Conservation (phyloP, 257 asterid species). For the Ophiorrhiza pumila region DNA sequence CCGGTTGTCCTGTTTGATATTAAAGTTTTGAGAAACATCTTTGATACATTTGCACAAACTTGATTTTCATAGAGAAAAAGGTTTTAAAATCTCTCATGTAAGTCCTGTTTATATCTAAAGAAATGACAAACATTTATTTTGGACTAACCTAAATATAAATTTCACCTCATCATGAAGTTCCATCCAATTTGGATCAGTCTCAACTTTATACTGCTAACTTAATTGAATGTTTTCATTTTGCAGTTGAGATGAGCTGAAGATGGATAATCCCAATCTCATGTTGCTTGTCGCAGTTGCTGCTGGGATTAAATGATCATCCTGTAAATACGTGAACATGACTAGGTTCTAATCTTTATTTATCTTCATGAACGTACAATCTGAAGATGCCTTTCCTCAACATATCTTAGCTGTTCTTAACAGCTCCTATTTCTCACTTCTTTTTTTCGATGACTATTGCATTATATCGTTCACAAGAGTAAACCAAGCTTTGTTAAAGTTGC, state of each 20-base stretch:
- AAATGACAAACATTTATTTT: not conserved
- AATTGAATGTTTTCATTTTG: constrained; percentile 20
- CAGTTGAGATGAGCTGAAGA: constrained; percentile 27
- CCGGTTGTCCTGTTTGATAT: not conserved
- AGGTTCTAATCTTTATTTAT: not conserved
- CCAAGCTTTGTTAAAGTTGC: not conserved
- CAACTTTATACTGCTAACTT: not conserved
- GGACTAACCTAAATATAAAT: not conserved
- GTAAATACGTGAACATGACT: constrained; percentile 6
- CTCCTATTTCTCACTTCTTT: not conserved
- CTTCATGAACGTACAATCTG: not conserved
- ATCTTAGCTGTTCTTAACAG: not conserved
- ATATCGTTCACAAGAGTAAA: not conserved
- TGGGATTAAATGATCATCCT: not conserved
- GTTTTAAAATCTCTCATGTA: not conserved
- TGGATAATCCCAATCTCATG: not conserved
- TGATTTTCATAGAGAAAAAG: not conserved
- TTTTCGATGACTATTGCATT: not conserved
- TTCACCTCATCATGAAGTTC: not conserved
- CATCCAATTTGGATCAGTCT: not conserved
- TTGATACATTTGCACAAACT: not conserved
- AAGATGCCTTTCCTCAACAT: not conserved
- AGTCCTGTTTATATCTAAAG: not conserved
- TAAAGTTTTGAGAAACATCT: not conserved
- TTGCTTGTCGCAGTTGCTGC: not conserved